Evolutionary conservation across 1,139 yeast species (phyloP), one percentile per base, ranked within the genome.

Genomic region (Hansenula lynferdii): DNA sequence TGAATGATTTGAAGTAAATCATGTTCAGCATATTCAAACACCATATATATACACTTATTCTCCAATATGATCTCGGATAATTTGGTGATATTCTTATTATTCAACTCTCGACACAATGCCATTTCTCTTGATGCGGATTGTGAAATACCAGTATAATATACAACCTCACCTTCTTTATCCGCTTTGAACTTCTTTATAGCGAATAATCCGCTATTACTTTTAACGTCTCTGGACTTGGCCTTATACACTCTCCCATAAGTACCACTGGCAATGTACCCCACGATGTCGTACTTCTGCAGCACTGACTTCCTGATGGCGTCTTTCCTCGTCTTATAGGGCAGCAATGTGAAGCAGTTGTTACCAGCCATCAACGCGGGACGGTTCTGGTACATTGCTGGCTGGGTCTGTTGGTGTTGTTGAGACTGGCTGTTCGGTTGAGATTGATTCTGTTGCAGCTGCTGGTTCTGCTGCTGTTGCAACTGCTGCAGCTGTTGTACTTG

Each of bases 241-340:
- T 92, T 92, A 65, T 89, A 94, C 22, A 92, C 99, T 48, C 94
- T 80, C 40, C 99, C 99, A 60, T 92, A 92, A 0, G 99, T 92
- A 28, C 99, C 99, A 1, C 98, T 96, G 0, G 98, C 98, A 44
- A 92, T 94, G 61, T 92, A 92, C 0, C 99, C 99, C 24, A 87
- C 66, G 44, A 94, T 84, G 46, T 84, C 90, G 60, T 90, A 92
- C 49, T 83, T 83, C 34, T 84, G 80, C 22, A 87, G 64, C 3
- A 92, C 96, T 7, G 86, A 79, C 31, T 76, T 72, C 40, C 95
- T 65, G 5, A 77, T 65, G 26, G 73, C 61, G 56, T 87, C 96
- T 55, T 83, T 83, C 31, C 97, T 72, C 40, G 74, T 75, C 44
- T 78, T 72, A 56, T 82, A 85, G 0, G 92, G 90, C 0, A 80